Conservation (phyloP, 352 stramenopile species). For the Phytophthora colocasiae region DNA sequence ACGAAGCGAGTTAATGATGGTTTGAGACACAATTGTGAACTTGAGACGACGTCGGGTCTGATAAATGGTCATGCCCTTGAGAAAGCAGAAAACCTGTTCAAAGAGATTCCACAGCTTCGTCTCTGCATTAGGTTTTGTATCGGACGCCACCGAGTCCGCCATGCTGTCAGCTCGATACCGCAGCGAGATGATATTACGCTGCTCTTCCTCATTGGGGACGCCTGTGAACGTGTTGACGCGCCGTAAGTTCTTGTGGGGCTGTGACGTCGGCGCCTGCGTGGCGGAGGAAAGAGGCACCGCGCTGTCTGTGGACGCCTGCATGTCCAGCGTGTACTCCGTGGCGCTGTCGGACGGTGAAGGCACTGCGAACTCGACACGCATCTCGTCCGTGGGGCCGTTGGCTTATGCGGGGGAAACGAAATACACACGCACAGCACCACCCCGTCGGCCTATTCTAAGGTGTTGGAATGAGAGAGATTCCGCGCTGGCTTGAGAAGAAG, state of each 20-base stretch:
- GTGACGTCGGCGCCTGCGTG: slow-evolving; percentile 25
- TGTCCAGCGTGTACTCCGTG: slow-evolving; percentile 69
- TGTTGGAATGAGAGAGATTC: slow-evolving; percentile 7
- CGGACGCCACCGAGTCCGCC: slow-evolving; percentile 79
- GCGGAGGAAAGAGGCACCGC: slow-evolving; percentile 8
- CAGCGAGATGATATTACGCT: slow-evolving; percentile 89
- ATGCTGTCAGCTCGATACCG: slow-evolving; percentile 87
- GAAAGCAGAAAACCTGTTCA: slow-evolving; percentile 87
- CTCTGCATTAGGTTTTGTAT: slow-evolving; percentile 63
- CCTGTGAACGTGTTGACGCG: slow-evolving; percentile 78
- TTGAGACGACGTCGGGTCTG: slow-evolving; percentile 79
- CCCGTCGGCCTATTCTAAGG: slow-evolving; percentile 26
- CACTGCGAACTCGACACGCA: slow-evolving; percentile 79
- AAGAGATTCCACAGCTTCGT: slow-evolving; percentile 83
- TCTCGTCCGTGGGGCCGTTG: slow-evolving; percentile 25
- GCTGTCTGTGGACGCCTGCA: slow-evolving; percentile 26
- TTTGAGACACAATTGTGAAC: slow-evolving; percentile 90
- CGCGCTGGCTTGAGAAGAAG: slow-evolving; percentile 16
- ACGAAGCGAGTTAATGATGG: slow-evolving; percentile 80
- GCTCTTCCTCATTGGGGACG: slow-evolving; percentile 71
- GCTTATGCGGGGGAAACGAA: neutral
- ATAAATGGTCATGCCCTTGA: slow-evolving; percentile 92
- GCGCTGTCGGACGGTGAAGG: slow-evolving; percentile 67
- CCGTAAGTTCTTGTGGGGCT: slow-evolving; percentile 54
- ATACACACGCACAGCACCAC: neutral